Conservation (phyloP, 148 eudicot genomes). For the Polygonum aviculare region DNA sequence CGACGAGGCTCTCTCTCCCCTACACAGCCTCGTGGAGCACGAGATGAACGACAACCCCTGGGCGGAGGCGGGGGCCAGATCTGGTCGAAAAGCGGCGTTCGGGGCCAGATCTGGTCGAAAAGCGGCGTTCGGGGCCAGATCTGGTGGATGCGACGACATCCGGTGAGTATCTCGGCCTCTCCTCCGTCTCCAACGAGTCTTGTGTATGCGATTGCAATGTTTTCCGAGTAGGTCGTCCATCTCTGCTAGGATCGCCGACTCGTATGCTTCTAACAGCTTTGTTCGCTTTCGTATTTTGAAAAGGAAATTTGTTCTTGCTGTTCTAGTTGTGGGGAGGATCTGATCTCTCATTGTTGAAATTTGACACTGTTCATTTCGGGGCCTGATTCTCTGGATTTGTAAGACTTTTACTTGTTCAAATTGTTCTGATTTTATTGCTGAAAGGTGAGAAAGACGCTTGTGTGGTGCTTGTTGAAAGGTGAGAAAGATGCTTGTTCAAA, state of each 20-base stretch:
- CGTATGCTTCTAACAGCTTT: slow-evolving; percentile 21
- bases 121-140: too few relatives aligned
- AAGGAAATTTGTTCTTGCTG: slow-evolving; percentile 31
- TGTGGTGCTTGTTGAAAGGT: too few relatives aligned
- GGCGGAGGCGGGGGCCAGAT: slow-evolving; percentile 10
- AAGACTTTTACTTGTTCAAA: background rate
- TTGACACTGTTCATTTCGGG: background rate
- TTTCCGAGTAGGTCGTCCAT: background rate
- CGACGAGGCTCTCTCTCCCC: slow-evolving; percentile 13
- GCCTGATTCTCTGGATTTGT: background rate
- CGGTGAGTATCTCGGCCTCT: too few relatives aligned
- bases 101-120: too few relatives aligned
- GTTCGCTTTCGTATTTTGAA: slow-evolving; percentile 22
- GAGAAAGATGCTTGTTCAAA: too few relatives aligned
- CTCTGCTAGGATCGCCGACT: slow-evolving; percentile 1
- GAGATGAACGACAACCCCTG: slow-evolving; percentile 56
- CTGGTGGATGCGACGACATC: too few relatives aligned
- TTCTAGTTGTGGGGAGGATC: slow-evolving; percentile 49
- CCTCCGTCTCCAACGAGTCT: background rate
- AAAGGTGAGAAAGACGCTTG: too few relatives aligned
- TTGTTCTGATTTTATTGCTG: too few relatives aligned
- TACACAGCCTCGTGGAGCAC: slow-evolving; percentile 53
- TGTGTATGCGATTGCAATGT: slow-evolving; percentile 15
- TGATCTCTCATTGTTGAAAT: slow-evolving; percentile 6
- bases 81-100: too few relatives aligned